Evolutionary conservation across 495 filamentous ascomycete species (phyloP), one percentile per base, ranked within the genome.

Genomic region (Trichoderma gamsii): DNA sequence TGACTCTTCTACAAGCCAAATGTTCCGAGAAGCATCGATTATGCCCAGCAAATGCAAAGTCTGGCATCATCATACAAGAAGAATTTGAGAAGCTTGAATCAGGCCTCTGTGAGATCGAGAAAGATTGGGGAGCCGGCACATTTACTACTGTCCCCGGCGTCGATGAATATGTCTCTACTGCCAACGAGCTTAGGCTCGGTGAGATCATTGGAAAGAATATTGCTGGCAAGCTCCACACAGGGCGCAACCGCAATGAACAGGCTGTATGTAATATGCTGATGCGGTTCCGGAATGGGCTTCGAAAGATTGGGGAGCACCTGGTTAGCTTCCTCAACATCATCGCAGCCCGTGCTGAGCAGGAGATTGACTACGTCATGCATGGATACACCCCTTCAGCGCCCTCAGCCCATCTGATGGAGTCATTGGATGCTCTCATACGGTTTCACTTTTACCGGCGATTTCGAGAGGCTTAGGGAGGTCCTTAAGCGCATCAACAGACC

Each of bases 361-460:
- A 97, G 73, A 88, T 97, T 41, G 71, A 76, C 63, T 68, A 76
- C 43, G 66, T 84, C 71, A 86, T 87, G 85, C 87, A 88, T 0
- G 86, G 89, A 1, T 98, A 98, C 79, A 97, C 93, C 5, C 93
- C 79, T 97, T 67, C 94, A 98, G 79, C 88, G 92, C 68, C 94
- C 92, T 35, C 92, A 96, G 80, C 93, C 92, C 13, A 87, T 97
- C 69, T 86, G 91, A 69, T 97, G 91, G 91, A 87, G 84, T 59
- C 94, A 97, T 75, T 96, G 90, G 90, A 77, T 97, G 70, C 81
- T 97, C 71, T 88, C 86, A 35, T 91, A 96, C 78, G 91, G 87
- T 51, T 84, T 86, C 27, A 87, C 86, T 66, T 95, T 97, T 73
- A 82, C 86, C 9, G 82, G 80, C 51, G 93, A 97, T 74, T 85